Conservation (phyloP, 2,329 filamentous ascomycete species). For the Elsinoe necatrix region DNA sequence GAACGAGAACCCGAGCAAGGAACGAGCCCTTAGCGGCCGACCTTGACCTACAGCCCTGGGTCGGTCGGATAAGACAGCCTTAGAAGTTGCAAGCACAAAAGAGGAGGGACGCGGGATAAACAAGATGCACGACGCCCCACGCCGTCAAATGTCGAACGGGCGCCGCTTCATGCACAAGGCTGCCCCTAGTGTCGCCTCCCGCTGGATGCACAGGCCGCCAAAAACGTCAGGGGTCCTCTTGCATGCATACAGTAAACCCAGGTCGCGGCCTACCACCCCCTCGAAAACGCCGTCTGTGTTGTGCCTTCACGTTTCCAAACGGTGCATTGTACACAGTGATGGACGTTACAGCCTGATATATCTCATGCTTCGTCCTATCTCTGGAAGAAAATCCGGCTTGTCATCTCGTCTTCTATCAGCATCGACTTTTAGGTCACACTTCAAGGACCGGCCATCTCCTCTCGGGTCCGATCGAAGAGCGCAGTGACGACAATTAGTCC, state of each 20-base stretch:
- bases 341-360: constrained; percentile 14
- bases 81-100: not conserved
- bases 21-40: constrained; percentile 8
- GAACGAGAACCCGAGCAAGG: not conserved
- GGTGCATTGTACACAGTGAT: constrained; percentile 15
- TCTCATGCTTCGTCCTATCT: constrained; percentile 11
- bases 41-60: not conserved
- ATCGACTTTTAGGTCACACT: not conserved
- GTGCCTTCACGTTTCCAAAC: constrained; percentile 10
- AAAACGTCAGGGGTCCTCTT: constrained; percentile 10
- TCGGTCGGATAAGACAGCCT: not conserved
- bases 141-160: constrained; percentile 16
- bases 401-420: not conserved
- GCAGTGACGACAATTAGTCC: constrained; percentile 12
- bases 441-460: not conserved
- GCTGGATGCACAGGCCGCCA: constrained; percentile 5
- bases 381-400: not conserved
- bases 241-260: constrained; percentile 4
- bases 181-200: constrained; percentile 7
- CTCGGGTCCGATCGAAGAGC: not conserved
- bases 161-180: constrained; percentile 10
- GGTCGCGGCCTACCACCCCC: constrained; percentile 8
- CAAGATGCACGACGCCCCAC: constrained; percentile 14
- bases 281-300: constrained; percentile 14
- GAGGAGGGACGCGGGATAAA: constrained; percentile 5